These are phyloP conservation scores for Aphanoascus verrucosus DNA, from an alignment of 2,329 filamentous ascomycete genomes.

Conservation along the genomic window DNA sequence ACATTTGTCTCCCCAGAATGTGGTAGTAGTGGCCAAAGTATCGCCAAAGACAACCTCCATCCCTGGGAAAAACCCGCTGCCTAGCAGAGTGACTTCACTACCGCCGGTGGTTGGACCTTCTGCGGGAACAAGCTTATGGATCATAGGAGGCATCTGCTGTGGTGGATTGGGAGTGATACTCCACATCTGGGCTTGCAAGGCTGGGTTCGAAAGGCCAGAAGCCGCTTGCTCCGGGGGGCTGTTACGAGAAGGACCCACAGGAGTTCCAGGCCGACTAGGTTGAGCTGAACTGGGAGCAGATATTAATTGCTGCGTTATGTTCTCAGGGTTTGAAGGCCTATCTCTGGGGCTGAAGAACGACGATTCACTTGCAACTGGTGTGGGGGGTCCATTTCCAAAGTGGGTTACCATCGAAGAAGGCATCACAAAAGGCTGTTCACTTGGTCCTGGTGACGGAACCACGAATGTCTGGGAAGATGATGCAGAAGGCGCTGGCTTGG, in stretches of 20 bases:
- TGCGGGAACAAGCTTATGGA: constrained; percentile 71
- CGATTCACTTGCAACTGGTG: constrained; percentile 55
- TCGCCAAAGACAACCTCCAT: constrained; percentile 81
- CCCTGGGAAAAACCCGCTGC: constrained; percentile 66
- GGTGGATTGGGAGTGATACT: constrained; percentile 41
- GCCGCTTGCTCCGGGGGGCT: constrained; percentile 31
- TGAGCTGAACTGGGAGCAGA: constrained; percentile 63
- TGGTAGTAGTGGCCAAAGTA: constrained; percentile 57
- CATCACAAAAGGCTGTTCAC: constrained; percentile 40
- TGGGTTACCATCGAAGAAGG: constrained; percentile 34
- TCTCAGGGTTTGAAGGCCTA: constrained; percentile 55
- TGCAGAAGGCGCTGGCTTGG: constrained; percentile 34
- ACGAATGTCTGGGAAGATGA: constrained; percentile 33
- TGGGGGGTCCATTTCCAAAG: constrained; percentile 53
- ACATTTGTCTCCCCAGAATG: constrained; percentile 70
- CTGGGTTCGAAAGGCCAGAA: constrained; percentile 30
- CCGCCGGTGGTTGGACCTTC: constrained; percentile 75
- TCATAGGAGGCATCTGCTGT: constrained; percentile 49
- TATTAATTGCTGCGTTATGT: constrained; percentile 52
- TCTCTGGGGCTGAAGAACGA: constrained; percentile 47
- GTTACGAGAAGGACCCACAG: constrained; percentile 32
- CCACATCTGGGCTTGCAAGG: constrained; percentile 42
- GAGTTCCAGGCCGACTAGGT: constrained; percentile 68
- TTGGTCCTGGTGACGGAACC: constrained; percentile 27
- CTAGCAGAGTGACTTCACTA: constrained; percentile 76